phyloP scores from a whole-genome alignment of 371 early-diverging fungal species.

The Amoeboradix gromovi region DNA sequence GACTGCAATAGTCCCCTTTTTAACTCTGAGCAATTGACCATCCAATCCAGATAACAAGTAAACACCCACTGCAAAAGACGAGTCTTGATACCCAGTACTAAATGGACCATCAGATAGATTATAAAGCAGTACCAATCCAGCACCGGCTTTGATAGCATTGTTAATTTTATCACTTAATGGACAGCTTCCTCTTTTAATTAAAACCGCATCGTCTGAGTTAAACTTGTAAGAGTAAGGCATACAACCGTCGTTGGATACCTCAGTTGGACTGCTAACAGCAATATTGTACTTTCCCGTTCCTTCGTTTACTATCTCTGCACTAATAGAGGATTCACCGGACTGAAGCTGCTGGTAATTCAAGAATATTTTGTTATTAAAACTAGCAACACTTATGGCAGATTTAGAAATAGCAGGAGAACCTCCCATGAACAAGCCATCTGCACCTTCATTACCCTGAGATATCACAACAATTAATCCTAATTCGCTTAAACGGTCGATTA shows the following conservation, averaged over 20 bases:
- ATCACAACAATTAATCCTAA: conserved; percentile 21
- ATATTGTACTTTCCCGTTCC: too few relatives aligned
- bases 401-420: conserved; percentile 29
- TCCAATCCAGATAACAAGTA: neutral
- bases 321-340: neutral
- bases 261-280: too few relatives aligned
- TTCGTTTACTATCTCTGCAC: too few relatives aligned
- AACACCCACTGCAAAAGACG: neutral
- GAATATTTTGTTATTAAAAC: conserved; percentile 22
- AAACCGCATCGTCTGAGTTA: neutral
- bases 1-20: neutral
- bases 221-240: neutral
- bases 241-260: neutral
- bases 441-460: conserved; percentile 40
- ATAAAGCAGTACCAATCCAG: neutral
- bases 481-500: conserved; percentile 17
- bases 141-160: neutral
- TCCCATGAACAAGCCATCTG: conserved; percentile 25
- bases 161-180: neutral
- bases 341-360: neutral
- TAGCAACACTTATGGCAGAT: conserved; percentile 32
- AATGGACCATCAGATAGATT: neutral
- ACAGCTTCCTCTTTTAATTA: neutral
- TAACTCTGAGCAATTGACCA: neutral
- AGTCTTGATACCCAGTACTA: neutral